phyloP scores from a whole-genome alignment of 1,284 basidiomycete species.

The Rhodotorula sp. region DNA sequence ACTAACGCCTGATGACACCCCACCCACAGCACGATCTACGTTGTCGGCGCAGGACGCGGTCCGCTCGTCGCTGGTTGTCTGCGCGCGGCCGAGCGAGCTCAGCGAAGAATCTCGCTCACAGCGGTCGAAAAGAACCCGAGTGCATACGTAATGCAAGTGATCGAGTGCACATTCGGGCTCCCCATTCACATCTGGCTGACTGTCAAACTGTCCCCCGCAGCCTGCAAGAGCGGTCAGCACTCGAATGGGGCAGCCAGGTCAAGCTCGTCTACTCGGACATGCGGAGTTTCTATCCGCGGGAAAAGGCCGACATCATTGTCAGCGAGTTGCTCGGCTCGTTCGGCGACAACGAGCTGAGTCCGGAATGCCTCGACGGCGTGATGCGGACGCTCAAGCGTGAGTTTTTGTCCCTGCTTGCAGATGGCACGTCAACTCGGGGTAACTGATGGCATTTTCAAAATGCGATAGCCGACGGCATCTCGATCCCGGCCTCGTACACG shows the following conservation, averaged over 20 bases:
- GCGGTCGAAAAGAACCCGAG: constrained; percentile 96
- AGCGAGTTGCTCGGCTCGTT: constrained; percentile 96
- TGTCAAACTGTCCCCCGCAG: constrained; percentile 51
- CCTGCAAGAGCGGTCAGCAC: constrained; percentile 71
- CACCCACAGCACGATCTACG: constrained; percentile 66
- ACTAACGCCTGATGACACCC: not conserved
- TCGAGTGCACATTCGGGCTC: not conserved
- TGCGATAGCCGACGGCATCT: constrained; percentile 71
- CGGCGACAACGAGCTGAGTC: constrained; percentile 97
- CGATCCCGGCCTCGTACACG: constrained; percentile 93
- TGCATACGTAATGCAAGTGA: constrained; percentile 82
- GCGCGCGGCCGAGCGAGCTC: constrained; percentile 69
- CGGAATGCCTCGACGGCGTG: constrained; percentile 58
- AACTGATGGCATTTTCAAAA: no score
- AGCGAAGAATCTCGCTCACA: constrained; percentile 63
- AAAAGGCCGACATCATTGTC: constrained; percentile 87
- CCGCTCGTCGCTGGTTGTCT: constrained; percentile 87
- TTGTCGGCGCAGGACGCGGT: constrained; percentile 93
- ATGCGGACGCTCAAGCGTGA: constrained; percentile 41
- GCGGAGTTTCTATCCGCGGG: constrained; percentile 74
- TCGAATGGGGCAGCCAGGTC: constrained; percentile 82
- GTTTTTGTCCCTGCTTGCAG: not conserved
- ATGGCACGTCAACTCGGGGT: not conserved
- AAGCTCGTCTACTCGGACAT: constrained; percentile 89
- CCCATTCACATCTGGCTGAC: not conserved